Base-by-base conservation (phyloP, 2,329 filamentous ascomycete genomes). In the Penicillium rolfsii region DNA sequence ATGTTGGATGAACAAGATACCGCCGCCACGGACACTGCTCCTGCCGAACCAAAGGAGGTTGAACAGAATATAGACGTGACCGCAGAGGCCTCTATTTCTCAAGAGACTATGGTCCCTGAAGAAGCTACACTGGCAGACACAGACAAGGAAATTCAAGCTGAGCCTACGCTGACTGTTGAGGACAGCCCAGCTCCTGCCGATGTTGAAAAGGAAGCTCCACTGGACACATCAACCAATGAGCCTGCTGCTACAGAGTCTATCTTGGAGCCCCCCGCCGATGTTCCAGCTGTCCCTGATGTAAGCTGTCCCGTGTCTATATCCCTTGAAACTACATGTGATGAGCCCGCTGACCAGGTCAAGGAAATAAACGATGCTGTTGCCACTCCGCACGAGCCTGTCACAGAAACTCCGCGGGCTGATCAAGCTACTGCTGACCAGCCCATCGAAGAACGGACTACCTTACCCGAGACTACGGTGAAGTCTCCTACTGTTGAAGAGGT, bases 1-100 rank as follows among this genome's bases (percentile, higher is more conserved):
- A 58, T 62, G n/a, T 40, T 60, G 26, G 63, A 65, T 5, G 61
- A 58, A 14, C 49, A 65, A 50, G 19, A 57, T 11, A 26, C 56
- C 9, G 7, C 16, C 5, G 59, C 60, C 24, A 9, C 30, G 19
- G 60, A 64, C 12, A 36, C 55, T 57, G 36, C 54, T 46, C 28
- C 57, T 11, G 19, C 35, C 1, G 48, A 53, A 22, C 52, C 60
- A 16, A 40, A 59, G 41, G 58, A 33, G 6, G n/a, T 22, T 11
- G 43, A 63, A 28, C 26, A 55, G 5, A 4, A 40, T 30, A 11
- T 1, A 5, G 56, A 61, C 4, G 22, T 24, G 30, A 30, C 48
- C 33, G 49, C 45, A 2, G 41, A 50, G 26, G 38, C 28, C 33
- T 35, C 43, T 26, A 45, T 40, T 28, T 5, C 46, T 7, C 35